A percentile compares a stretch with the other conserved stretches of the same genome.
Evolutionary conservation across 2,329 filamentous ascomycete species (phyloP).

Genomic region (Albophoma yamanashiensis): DNA sequence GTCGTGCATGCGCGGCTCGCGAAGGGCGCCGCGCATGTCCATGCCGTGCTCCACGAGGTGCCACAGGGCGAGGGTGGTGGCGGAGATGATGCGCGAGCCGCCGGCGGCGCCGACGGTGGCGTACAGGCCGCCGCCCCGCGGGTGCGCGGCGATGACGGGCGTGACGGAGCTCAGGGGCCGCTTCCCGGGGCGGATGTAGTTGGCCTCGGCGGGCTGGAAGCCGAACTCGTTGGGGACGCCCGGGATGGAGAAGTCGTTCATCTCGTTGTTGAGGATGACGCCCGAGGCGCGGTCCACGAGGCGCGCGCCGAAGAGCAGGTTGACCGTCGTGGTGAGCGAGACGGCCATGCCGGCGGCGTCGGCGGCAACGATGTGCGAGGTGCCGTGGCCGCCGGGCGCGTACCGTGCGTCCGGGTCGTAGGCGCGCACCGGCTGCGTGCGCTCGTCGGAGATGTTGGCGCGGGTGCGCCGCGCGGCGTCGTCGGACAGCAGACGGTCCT

Average conservation of each 20-base stretch:
- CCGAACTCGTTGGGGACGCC: constrained; percentile 70
- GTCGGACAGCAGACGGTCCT: constrained; percentile 56
- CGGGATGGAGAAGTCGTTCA: constrained; percentile 81
- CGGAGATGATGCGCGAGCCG: constrained; percentile 72
- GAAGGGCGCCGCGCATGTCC: constrained; percentile 51
- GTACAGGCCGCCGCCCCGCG: constrained; percentile 49
- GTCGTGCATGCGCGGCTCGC: constrained; percentile 63
- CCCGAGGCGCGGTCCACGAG: constrained; percentile 75
- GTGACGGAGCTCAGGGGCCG: constrained; percentile 75
- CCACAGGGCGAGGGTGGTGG: constrained; percentile 64
- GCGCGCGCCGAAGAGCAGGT: constrained; percentile 72
- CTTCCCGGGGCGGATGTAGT: constrained; percentile 74
- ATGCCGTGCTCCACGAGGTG: constrained; percentile 57
- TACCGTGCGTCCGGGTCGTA: constrained; percentile 64
- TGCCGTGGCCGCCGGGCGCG: constrained; percentile 60
- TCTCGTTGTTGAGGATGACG: constrained; percentile 65
- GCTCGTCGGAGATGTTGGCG: constrained; percentile 57
- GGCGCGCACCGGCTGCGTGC: constrained; percentile 58
- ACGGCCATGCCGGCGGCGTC: constrained; percentile 67
- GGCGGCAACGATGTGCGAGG: constrained; percentile 60
- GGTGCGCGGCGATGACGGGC: constrained; percentile 60
- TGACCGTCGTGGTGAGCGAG: constrained; percentile 77
- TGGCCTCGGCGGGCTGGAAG: constrained; percentile 67
- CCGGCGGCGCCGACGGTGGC: constrained; percentile 67
- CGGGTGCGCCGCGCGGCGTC: constrained; percentile 49